A percentile compares a stretch with the other conserved stretches of the same genome.
Evolutionary conservation across 495 filamentous ascomycete genomes (phyloP).

Genomic region (Podospora anserina): DNA sequence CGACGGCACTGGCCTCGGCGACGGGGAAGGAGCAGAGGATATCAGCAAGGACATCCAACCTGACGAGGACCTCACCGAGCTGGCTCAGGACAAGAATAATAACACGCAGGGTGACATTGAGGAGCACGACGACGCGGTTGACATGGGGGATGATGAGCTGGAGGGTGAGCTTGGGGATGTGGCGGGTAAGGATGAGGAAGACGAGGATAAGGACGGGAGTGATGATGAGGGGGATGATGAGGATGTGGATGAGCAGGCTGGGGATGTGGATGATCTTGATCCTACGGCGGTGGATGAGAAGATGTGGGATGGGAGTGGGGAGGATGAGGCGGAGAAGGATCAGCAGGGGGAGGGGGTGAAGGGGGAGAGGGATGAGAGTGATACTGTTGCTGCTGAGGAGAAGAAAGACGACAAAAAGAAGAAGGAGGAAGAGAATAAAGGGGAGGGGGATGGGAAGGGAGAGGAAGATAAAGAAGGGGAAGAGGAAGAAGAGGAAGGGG

Average conservation of each 20-base stretch:
- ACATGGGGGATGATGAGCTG: slow-evolving; percentile 89
- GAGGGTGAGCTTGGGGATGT: slow-evolving; percentile 74
- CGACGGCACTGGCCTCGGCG: slow-evolving; percentile 88
- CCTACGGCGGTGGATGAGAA: slow-evolving; percentile 91
- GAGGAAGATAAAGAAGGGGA: slow-evolving; percentile 51
- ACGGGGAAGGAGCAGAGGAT: slow-evolving; percentile 90
- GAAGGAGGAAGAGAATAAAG: slow-evolving; percentile 61
- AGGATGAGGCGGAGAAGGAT: slow-evolving; percentile 75
- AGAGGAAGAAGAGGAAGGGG: slow-evolving; percentile 53
- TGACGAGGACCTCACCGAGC: slow-evolving; percentile 88
- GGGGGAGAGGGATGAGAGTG: slow-evolving; percentile 60
- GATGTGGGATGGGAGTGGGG: slow-evolving; percentile 86
- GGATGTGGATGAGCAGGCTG: slow-evolving; percentile 82
- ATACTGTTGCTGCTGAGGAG: slow-evolving; percentile 58
- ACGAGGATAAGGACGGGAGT: slow-evolving; percentile 37
- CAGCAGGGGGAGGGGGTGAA: slow-evolving; percentile 70
- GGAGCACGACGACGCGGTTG: slow-evolving; percentile 82
- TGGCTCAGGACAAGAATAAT: slow-evolving; percentile 76
- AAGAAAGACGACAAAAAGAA: slow-evolving; percentile 57
- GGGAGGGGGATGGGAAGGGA: slow-evolving; percentile 52
- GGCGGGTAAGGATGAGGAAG: slow-evolving; percentile 55
- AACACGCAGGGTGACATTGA: slow-evolving; percentile 69
- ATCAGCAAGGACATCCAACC: slow-evolving; percentile 94
- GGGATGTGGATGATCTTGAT: slow-evolving; percentile 84
- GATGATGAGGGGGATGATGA: slow-evolving; percentile 55